These are phyloP conservation scores for Penicillium argentinense DNA, from an alignment of 495 filamentous ascomycete genomes.

Conservation along the genomic window DNA sequence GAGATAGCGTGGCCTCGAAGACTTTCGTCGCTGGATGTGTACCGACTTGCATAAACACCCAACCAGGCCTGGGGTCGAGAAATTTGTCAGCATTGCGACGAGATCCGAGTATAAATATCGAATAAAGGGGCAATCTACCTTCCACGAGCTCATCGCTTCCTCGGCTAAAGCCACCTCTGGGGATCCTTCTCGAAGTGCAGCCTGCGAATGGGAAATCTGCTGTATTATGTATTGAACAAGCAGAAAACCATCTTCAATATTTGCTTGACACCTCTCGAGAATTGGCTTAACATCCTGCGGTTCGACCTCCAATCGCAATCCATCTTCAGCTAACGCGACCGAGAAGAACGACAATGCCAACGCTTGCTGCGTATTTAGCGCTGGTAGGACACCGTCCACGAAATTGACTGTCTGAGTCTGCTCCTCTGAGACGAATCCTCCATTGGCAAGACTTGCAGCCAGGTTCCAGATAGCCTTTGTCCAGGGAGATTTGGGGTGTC, in stretches of 20 bases:
- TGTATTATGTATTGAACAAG: constrained; percentile 38
- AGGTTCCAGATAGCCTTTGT: constrained; percentile 67
- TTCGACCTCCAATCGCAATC: constrained; percentile 20
- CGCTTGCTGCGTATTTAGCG: constrained; percentile 54
- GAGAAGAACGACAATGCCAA: constrained; percentile 70
- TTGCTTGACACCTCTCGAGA: constrained; percentile 29
- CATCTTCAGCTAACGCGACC: constrained; percentile 72
- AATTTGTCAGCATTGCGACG: background rate
- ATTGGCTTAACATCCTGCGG: constrained; percentile 17
- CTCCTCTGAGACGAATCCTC: constrained; percentile 49
- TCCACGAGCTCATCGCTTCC: constrained; percentile 39
- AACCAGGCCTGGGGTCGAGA: constrained; percentile 17
- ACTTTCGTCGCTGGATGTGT: constrained; percentile 12
- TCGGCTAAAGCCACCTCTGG: constrained; percentile 22
- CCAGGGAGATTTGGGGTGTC: constrained; percentile 70
- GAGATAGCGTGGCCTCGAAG: constrained; percentile 27
- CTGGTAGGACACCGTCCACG: constrained; percentile 38
- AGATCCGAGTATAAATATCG: background rate
- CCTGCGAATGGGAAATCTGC: constrained; percentile 30
- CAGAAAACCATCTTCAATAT: constrained; percentile 38
- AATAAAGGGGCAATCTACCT: constrained; percentile 15
- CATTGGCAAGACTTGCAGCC: constrained; percentile 57
- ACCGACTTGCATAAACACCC: constrained; percentile 18
- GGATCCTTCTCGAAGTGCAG: constrained; percentile 19
- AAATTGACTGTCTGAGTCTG: constrained; percentile 51